Conservation (phyloP, 202 grass and related monocot genomes). For the Zizania palustris region DNA sequence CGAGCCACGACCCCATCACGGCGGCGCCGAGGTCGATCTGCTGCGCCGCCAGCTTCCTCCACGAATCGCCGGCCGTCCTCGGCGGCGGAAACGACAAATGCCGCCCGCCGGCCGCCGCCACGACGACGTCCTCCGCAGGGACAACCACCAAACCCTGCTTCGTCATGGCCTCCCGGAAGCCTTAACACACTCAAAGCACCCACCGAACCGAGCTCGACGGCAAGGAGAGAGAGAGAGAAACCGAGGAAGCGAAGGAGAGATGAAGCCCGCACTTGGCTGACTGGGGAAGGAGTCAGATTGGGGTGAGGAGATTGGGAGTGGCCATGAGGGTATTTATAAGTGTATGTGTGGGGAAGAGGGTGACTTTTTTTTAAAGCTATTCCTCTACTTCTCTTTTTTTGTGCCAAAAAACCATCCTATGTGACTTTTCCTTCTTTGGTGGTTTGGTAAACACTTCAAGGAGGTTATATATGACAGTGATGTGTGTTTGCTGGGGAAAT, state of each 20-base stretch:
- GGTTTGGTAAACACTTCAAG: background rate
- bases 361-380: background rate
- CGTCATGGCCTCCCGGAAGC: conserved; percentile 29
- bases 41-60: conserved; percentile 51
- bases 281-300: background rate
- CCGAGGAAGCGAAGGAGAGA: too few relatives aligned
- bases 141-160: conserved; percentile 45
- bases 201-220: background rate
- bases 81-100: conserved; percentile 57
- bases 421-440: conserved; percentile 10
- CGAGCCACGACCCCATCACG: conserved; percentile 45
- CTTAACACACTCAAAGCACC: too few relatives aligned
- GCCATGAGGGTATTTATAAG: conserved; percentile 47
- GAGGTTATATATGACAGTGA: background rate
- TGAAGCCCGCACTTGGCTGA: too few relatives aligned
- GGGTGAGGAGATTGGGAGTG: conserved; percentile 4
- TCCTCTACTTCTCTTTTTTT: background rate
- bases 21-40: conserved; percentile 50
- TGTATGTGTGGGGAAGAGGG: background rate
- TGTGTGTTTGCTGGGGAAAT: background rate
- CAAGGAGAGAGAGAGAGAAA: too few relatives aligned
- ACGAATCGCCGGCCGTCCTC: conserved; percentile 22
- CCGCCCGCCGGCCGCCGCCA: background rate
- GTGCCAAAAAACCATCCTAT: background rate
- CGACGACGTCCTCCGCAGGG: conserved; percentile 39